Base-by-base conservation (phyloP, 176 grass and related monocot species). In the Zea luxurians region DNA sequence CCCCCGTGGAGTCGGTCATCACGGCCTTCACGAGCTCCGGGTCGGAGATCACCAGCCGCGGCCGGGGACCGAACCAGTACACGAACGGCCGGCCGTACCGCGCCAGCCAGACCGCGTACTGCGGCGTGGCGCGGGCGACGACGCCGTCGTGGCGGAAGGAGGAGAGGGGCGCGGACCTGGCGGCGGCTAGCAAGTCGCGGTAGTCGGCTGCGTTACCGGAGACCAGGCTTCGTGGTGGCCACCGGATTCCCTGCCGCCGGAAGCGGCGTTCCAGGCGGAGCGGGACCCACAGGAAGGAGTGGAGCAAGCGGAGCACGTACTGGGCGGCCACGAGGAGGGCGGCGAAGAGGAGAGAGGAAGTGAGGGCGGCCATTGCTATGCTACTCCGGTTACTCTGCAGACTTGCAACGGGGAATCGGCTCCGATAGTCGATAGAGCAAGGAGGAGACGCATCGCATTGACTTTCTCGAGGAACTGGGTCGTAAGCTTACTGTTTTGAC, bases 1-100 rank as follows among this genome's bases (percentile, higher is more conserved):
- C 41, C 57, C 87, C 80, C 40, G 74, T 90, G 37, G 87, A 15
- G 72, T 97, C 90, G 10, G 64, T 82, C 55, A 97, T 79, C 9
- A 83, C 86, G 38, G 70, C 41, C 88, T 76, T 86, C n/a, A 74
- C 88, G 37, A 87, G 60, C 49, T 85, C 73, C 5, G 88, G 93
- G 17, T 86, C 90, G 49, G 64, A 81, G 69, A 97, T 40, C 35
- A 89, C 78, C 34, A 97, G 68, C 73, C 88, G 78, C 38, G 93
- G 88, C 11, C 37, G 49, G 34, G 74, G 82, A 4, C 86, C 93
- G 7, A 97, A 75, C 93, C 93, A 97, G 78, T 71, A 97, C 38
- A 87, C 74, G 66, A 93, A 97, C 8, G 88, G 80, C 6, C 74
- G 70, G 8, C 90, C 90, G 78, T 87, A 91, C 35, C 45, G 78